Percentiles rank a stretch among this genome's conserved stretches.
Conservation (phyloP, 495 filamentous ascomycete genomes). For the Trichoderma virens region DNA sequence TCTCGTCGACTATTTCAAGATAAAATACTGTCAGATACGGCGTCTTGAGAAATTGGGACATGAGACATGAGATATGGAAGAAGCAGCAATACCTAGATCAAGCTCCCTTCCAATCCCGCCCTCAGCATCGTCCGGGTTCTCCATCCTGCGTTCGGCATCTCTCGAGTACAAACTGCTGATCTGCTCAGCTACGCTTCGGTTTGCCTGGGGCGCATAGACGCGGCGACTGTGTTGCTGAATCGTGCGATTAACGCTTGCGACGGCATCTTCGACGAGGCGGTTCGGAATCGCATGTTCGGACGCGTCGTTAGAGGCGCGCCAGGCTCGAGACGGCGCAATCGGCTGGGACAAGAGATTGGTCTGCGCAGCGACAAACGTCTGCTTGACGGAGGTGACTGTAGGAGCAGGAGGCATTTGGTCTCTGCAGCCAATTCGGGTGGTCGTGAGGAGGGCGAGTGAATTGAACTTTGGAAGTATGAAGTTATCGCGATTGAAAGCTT, state of each 20-base stretch:
- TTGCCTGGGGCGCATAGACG: slow-evolving; percentile 66
- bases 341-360: slow-evolving; percentile 52
- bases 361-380: slow-evolving; percentile 54
- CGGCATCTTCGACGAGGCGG: slow-evolving; percentile 36
- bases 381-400: slow-evolving; percentile 55
- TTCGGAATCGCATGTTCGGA: slow-evolving; percentile 49
- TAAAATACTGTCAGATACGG: not conserved
- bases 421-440: not conserved
- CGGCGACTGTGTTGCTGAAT: slow-evolving; percentile 63
- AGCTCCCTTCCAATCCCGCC: slow-evolving; percentile 22
- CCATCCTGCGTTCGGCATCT: slow-evolving; percentile 30
- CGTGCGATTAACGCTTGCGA: slow-evolving; percentile 53
- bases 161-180: slow-evolving; percentile 63
- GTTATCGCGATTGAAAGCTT: too few relatives aligned
- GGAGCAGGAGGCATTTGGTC: slow-evolving; percentile 19
- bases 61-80: not conserved
- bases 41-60: too few relatives aligned
- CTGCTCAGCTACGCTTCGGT: slow-evolving; percentile 75
- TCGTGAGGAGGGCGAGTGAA: too few relatives aligned
- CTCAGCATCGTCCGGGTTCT: slow-evolving; percentile 35
- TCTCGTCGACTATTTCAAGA: slow-evolving; percentile 29
- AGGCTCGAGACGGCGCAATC: slow-evolving; percentile 49
- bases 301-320: slow-evolving; percentile 41
- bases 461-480: too few relatives aligned
- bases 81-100: slow-evolving; percentile 34